These are phyloP conservation scores for Pterulicium gracile DNA, from an alignment of 1,284 basidiomycete species.

Conservation along the genomic window DNA sequence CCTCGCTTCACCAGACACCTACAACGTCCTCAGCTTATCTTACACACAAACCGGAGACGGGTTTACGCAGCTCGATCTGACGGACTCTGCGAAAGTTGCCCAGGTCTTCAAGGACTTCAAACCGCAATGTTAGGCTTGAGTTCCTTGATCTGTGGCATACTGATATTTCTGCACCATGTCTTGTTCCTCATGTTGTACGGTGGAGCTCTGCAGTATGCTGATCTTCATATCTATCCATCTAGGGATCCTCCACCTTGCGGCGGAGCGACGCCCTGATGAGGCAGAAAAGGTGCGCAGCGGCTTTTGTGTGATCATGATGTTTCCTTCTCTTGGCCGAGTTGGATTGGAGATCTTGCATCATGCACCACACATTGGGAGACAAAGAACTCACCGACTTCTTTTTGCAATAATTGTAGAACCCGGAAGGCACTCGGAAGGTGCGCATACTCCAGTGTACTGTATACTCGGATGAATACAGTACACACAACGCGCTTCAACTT, in stretches of 20 bases:
- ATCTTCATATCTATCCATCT: background rate
- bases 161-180: background rate
- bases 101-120: conserved; percentile 38
- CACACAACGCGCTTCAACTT: too few relatives aligned
- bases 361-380: too few relatives aligned
- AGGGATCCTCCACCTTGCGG: conserved; percentile 82
- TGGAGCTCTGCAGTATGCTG: background rate
- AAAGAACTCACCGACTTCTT: conserved; percentile 4
- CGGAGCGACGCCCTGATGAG: conserved; percentile 75
- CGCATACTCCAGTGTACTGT: conserved; percentile 12
- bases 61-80: conserved; percentile 51
- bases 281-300: conserved; percentile 51
- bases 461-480: too few relatives aligned
- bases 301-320: conserved; percentile 7
- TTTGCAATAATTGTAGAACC: conserved; percentile 33
- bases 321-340: too few relatives aligned
- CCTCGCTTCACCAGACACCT: conserved; percentile 19
- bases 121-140: conserved; percentile 49
- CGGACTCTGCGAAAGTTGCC: conserved; percentile 37
- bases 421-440: conserved; percentile 52
- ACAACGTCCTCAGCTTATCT: conserved; percentile 49
- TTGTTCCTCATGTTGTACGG: background rate
- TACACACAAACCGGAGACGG: conserved; percentile 45
- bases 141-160: background rate
- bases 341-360: too few relatives aligned